Evolutionary conservation across 2,329 filamentous ascomycete genomes (phyloP), one percentile per base, ranked within the genome.

Genomic region (Beauveria australis): DNA sequence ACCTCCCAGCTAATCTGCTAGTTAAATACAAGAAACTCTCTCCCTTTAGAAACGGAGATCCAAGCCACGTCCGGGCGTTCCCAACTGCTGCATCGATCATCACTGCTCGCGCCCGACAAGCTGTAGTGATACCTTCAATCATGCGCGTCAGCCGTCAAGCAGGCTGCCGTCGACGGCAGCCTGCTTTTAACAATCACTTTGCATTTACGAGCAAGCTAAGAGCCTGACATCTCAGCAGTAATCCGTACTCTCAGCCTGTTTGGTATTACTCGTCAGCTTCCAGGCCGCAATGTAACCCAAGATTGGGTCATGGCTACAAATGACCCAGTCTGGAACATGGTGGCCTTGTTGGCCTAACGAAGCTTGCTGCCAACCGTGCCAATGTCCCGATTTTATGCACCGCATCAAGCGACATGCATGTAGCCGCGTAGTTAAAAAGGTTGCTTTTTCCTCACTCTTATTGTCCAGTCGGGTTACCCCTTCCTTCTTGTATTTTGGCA

Each of bases 211-310:
- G 26, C 24, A 48, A 59, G 56, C 56, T 5, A 47, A 26, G 24
- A 37, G 33, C 33, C 33, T 5, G 14, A 37, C 30, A 5, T 37
- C 33, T 14, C 33, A 14, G 33, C 8, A 10, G 48, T 33, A n/a
- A n/a, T n/a, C n/a, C n/a, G n/a, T n/a, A 9, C 14, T 9, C 37
- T 24, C 47, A 28, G 33, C 33, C 40, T 12, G 33, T 26, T 44
- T 26, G 12, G 33, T 37, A 59, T 26, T 49, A 10, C 22, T 41
- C 26, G 47, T 59, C 49, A 59, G 48, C 48, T 30, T 46, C 40
- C 18, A 47, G 19, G 28, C 40, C 19, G 40, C 48, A 59, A 59
- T 59, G 57, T 53, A 59, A 59, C 57, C 57, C 57, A 46, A 33
- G 26, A 8, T 44, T 30, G 37, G 47, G 33, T 30, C 37, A 44